Conservation (phyloP, 805 yeast genomes). For the Saccharomycopsis sp. region DNA sequence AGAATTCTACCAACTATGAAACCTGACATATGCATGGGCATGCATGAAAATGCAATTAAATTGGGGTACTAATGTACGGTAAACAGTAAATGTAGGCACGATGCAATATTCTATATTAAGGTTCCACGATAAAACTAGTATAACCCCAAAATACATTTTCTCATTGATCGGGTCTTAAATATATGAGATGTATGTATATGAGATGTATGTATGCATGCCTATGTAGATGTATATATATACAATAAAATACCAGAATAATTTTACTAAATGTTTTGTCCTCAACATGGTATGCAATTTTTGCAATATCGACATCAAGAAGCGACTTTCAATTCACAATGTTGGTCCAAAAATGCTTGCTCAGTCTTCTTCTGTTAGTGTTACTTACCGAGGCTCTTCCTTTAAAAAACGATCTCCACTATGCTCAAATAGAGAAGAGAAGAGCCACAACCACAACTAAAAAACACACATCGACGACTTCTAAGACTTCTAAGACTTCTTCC, state of each 20-base stretch:
- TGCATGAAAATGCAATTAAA: not conserved
- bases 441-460: not conserved
- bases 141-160: too few species aligned
- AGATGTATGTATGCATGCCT: not conserved
- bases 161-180: too few species aligned
- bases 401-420: not conserved
- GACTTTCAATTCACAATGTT: not conserved
- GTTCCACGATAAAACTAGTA: not conserved
- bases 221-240: not conserved
- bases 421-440: not conserved
- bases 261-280: not conserved
- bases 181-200: not conserved
- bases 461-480: not conserved
- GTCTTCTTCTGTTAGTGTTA: not conserved
- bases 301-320: not conserved
- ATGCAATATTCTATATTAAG: not conserved
- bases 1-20: not conserved
- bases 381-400: not conserved
- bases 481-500: not conserved
- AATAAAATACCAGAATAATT: not conserved
- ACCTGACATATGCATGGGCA: not conserved
- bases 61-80: too few species aligned
- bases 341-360: not conserved
- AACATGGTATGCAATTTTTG: not conserved
- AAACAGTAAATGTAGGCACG: too few species aligned